Base-by-base conservation (phyloP, 441 rosid species). In the Populus tomentosa region DNA sequence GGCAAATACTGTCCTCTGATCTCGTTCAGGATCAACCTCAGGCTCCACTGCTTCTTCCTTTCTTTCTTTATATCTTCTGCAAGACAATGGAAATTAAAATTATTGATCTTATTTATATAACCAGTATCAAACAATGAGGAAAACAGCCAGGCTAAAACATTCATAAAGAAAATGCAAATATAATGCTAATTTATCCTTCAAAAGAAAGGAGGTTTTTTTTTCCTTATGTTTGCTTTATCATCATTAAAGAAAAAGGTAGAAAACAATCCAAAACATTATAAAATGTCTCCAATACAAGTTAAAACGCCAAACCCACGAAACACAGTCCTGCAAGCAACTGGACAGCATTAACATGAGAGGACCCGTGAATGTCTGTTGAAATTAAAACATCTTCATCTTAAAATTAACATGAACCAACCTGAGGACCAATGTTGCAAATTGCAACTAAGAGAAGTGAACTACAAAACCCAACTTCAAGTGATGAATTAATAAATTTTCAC, bases 1-100 rank as follows among this genome's bases (percentile, higher is more conserved):
- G 35, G 97, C 98, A 87, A 94, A 94, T 38, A 97, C 99, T 36
- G 99, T 94, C 83, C 98, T 93, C 87, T 97, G 99, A 85, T 97
- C 99, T 69, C 98, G 89, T 84, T 97, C 99, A 75, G 98, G 98
- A 89, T 96, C 98, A 83, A 86, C 95, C 86, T 91, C 98, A 70
- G 97, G 94, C 82, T 94, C 98, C 38, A 53, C 83, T 71, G 21
- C 88, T 32, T 94, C 94, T 84, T 94, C 97, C 80, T 91, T 97
- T 82, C 90, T 94, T 65, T 95, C 97, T 82, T 87, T 94, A 71
- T 85, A 86, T 80, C 93, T 85, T 86, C 98, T 97, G 89, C 86
- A 82, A 81, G 79, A 79, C 63, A 72, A 82, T 74, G 33, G 80
- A 81, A 78, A 75, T 23, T n/a, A 75, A 76, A 83, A 81, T 56